Conservation (phyloP, 2,329 filamentous ascomycete species). For the Exserohilum rostratum region DNA sequence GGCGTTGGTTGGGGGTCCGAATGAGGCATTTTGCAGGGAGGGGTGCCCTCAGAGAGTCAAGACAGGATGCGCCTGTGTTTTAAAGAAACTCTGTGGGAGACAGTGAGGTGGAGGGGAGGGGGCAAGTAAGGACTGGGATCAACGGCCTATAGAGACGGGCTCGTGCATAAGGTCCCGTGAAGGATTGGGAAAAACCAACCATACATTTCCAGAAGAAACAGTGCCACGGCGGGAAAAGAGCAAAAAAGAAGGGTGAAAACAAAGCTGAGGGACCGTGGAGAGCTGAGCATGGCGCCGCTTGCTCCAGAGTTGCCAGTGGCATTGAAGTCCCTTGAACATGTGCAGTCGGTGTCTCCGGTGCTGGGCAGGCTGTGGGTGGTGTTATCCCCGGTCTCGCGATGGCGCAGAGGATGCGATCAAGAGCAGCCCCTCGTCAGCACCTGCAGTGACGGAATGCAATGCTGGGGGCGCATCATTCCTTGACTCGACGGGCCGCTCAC, state of each 20-base stretch:
- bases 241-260: too few relatives aligned
- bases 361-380: too few relatives aligned
- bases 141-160: background rate
- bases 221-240: background rate
- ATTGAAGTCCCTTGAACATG: background rate
- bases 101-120: background rate
- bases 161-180: conserved; percentile 6
- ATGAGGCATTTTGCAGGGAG: conserved; percentile 4
- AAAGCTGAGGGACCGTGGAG: too few relatives aligned
- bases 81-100: background rate
- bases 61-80: background rate
- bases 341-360: too few relatives aligned
- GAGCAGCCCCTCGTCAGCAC: too few relatives aligned
- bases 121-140: conserved; percentile 2
- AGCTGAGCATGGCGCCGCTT: too few relatives aligned
- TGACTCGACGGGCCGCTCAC: conserved; percentile 6
- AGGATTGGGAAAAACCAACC: conserved; percentile 1
- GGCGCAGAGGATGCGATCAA: too few relatives aligned
- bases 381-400: too few relatives aligned
- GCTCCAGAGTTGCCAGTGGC: too few relatives aligned
- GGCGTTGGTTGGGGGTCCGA: background rate
- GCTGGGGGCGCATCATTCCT: background rate
- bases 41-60: background rate
- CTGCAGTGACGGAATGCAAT: background rate
- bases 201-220: background rate